A percentile compares a stretch with the other conserved stretches of the same genome.
These are phyloP conservation scores for Scedosporium boydii DNA, from an alignment of 2,329 filamentous ascomycete species.

Conservation along the genomic window DNA sequence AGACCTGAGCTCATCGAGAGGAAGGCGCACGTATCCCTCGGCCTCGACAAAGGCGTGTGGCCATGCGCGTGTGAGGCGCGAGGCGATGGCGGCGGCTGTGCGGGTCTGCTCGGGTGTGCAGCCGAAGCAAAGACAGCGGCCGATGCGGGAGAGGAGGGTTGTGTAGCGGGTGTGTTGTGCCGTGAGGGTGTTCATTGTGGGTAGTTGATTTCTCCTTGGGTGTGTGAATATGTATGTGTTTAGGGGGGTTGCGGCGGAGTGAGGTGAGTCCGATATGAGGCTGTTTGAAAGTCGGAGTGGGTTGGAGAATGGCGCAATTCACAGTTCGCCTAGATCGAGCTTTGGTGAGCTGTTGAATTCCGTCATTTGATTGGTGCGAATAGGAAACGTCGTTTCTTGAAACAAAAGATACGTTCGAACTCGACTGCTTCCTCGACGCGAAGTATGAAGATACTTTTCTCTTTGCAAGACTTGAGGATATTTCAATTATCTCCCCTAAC, in stretches of 20 bases:
- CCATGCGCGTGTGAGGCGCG: conserved; percentile 6
- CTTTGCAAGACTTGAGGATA: too few species aligned
- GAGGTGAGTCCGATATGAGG: too few species aligned
- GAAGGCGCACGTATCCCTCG: neutral
- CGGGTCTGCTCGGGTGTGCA: conserved; percentile 9
- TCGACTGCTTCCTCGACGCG: too few species aligned
- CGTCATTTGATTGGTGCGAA: too few species aligned
- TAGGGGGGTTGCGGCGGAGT: neutral
- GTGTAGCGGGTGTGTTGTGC: neutral
- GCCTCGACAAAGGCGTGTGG: neutral
- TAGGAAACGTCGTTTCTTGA: too few species aligned
- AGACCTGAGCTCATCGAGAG: neutral
- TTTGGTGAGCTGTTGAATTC: too few species aligned
- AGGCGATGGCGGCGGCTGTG: conserved; percentile 8
- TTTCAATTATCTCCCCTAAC: too few species aligned
- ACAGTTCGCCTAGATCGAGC: too few species aligned
- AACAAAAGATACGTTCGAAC: too few species aligned
- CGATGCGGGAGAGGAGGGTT: conserved; percentile 9
- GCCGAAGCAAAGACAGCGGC: conserved; percentile 12
- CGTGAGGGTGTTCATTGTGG: neutral
- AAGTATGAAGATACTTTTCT: too few species aligned
- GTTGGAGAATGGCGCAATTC: too few species aligned
- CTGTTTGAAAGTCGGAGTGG: too few species aligned
- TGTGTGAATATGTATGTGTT: neutral
- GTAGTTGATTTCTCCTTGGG: neutral